Base-by-base conservation (phyloP, 140 eudicot species). In the Stevia rebaudiana region DNA sequence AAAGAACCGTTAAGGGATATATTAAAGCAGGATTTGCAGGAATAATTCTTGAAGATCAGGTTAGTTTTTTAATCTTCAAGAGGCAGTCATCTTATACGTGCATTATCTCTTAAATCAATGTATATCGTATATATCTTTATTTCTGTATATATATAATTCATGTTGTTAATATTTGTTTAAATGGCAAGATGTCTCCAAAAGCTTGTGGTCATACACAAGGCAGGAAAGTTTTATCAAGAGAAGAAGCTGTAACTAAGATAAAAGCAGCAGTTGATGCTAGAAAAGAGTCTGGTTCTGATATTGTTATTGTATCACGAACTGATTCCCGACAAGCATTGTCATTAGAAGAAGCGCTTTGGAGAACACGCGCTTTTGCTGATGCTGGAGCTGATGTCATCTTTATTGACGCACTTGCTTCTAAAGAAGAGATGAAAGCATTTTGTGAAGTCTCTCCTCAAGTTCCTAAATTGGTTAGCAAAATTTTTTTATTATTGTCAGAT, bases 191-290 rank as follows among this genome's bases (percentile, higher is more conserved):
- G 73, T 87, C 96, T 59, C 98, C 98, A 28, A 91, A 91, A 81
- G 98, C 98, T 77, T 91, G 98, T 74, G 98, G 98, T 72, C 98
- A 91, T 75, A 91, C 92, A 53, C 86, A 74, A 56, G 98, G 98
- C 64, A 81, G 98, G 58, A 84, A 83, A 87, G 98, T 91, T 17
- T 76, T 84, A 60, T 73, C 96, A 21, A 80, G 96, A 73, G 96
- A 85, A 60, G 98, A 91, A 77, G 96, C 98, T 46, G 80, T 91
- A 31, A 82, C 87, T 85, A 89, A 75, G 79, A 87, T 91, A 74
- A 85, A 71, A 79, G 98, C 98, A 39, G 98, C 98, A 48, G 91
- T 91, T 76, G 95, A 91, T 83, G 96, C 98, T 56, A 78, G 98
- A 12, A 77, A 71, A 68, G 96, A 91, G 67, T 80, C 85, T 77